A percentile compares a stretch with the other conserved stretches of the same genome.
Evolutionary conservation across 345 rosid species (phyloP).

Genomic region (Pugionium dolabratum): DNA sequence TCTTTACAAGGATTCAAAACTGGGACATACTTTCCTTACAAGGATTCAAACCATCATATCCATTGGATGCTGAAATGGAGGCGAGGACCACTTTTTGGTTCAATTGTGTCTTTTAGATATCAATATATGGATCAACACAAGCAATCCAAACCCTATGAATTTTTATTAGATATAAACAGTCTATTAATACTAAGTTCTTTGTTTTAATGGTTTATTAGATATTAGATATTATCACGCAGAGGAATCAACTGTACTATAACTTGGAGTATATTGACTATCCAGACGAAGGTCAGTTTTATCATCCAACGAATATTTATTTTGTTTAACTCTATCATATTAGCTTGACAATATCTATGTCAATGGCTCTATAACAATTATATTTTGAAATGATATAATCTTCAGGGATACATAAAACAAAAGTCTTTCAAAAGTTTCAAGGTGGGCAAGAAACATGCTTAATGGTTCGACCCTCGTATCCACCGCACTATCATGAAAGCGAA

Average conservation of each 20-base stretch:
- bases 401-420: constrained; percentile 19
- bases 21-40: no score
- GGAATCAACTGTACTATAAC: not conserved
- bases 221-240: not conserved
- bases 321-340: not conserved
- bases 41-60: no score
- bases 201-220: not conserved
- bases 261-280: constrained; percentile 14
- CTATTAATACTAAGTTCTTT: no score
- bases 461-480: constrained; percentile 34
- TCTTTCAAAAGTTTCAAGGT: constrained; percentile 8
- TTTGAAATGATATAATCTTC: not conserved
- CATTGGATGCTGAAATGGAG: no score
- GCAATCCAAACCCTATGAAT: no score
- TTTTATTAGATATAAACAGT: no score
- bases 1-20: no score
- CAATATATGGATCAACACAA: no score
- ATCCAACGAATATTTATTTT: not conserved
- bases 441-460: not conserved
- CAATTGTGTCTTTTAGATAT: no score
- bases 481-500: constrained; percentile 15
- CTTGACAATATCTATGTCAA: not conserved
- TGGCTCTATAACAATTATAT: not conserved
- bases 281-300: constrained; percentile 2
- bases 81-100: no score